Evolutionary conservation across 2,329 filamentous ascomycete species (phyloP).

Genomic region (Calycina marina): DNA sequence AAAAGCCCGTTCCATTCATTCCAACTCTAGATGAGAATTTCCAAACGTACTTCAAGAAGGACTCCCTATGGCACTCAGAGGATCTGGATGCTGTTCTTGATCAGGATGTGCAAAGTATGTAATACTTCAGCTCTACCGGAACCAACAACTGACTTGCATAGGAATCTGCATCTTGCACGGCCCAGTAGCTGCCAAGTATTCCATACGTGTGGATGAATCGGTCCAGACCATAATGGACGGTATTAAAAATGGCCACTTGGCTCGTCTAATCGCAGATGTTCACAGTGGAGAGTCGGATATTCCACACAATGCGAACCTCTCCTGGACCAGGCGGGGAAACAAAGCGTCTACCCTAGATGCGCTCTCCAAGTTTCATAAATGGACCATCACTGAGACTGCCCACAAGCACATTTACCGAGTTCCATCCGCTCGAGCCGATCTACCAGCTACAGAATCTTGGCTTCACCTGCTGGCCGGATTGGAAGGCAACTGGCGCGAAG

Average conservation of each 20-base stretch:
- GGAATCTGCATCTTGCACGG: slow-evolving; percentile 91
- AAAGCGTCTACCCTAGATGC: slow-evolving; percentile 1
- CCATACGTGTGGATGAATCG: slow-evolving; percentile 74
- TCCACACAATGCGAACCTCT: slow-evolving; percentile 13
- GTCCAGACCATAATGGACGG: slow-evolving; percentile 83
- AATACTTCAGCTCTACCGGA: too few relatives aligned
- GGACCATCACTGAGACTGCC: background rate
- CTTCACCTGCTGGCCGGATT: slow-evolving; percentile 1
- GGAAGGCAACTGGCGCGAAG: background rate
- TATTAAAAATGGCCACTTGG: slow-evolving; percentile 28
- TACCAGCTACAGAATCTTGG: background rate
- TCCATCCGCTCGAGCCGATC: background rate
- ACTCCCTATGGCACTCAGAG: slow-evolving; percentile 96
- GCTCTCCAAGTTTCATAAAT: background rate
- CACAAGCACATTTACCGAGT: slow-evolving; percentile 1
- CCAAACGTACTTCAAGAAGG: slow-evolving; percentile 99
- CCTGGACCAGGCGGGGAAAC: slow-evolving; percentile 1
- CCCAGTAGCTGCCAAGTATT: slow-evolving; percentile 78
- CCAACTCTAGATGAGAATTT: slow-evolving; percentile 86
- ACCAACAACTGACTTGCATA: too few relatives aligned
- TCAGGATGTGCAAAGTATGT: slow-evolving; percentile 84
- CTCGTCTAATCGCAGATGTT: slow-evolving; percentile 41
- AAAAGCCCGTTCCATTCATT: slow-evolving; percentile 93
- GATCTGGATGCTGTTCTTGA: slow-evolving; percentile 85
- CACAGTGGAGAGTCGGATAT: slow-evolving; percentile 41